These are phyloP conservation scores for Cardiospermum halicacabum DNA, from an alignment of 345 rosid genomes.

Conservation along the genomic window DNA sequence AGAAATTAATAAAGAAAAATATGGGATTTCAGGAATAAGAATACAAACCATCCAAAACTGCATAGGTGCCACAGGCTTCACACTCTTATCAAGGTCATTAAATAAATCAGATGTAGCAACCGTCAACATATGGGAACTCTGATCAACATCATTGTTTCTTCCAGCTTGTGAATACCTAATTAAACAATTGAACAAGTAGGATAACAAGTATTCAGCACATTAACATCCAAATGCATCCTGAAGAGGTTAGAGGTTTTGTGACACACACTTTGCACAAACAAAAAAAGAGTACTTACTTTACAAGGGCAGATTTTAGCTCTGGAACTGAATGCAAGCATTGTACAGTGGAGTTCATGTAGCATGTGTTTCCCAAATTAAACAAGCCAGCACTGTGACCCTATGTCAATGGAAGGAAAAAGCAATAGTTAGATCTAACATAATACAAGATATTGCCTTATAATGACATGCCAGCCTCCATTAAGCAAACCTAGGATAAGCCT, in stretches of 20 bases:
- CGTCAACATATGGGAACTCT: slow-evolving; percentile 88
- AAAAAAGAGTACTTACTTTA: slow-evolving; percentile 36
- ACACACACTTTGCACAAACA: not conserved
- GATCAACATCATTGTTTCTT: slow-evolving; percentile 78
- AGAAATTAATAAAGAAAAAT: too few species aligned
- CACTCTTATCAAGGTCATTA: slow-evolving; percentile 83
- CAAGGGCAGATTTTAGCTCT: slow-evolving; percentile 82
- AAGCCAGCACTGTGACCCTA: slow-evolving; percentile 98
- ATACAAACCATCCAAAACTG: slow-evolving; percentile 93
- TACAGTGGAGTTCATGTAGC: slow-evolving; percentile 96
- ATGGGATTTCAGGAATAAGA: not conserved
- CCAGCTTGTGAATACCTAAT: slow-evolving; percentile 65
- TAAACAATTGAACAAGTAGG: slow-evolving; percentile 15
- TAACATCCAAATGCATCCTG: not conserved
- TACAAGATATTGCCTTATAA: too few species aligned
- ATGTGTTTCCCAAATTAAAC: slow-evolving; percentile 88
- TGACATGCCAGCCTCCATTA: not conserved
- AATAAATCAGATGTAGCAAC: slow-evolving; percentile 91
- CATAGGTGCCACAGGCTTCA: slow-evolving; percentile 86
- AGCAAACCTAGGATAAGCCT: not conserved
- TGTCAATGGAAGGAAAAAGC: too few species aligned
- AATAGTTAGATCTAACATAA: too few species aligned
- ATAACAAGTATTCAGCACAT: slow-evolving; percentile 10
- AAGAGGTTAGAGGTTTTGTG: not conserved
- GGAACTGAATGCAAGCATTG: slow-evolving; percentile 99